A percentile compares a stretch with the other conserved stretches of the same genome.
These are phyloP conservation scores for Lipomyces yamadae DNA, from an alignment of 805 yeast genomes.

Conservation along the genomic window DNA sequence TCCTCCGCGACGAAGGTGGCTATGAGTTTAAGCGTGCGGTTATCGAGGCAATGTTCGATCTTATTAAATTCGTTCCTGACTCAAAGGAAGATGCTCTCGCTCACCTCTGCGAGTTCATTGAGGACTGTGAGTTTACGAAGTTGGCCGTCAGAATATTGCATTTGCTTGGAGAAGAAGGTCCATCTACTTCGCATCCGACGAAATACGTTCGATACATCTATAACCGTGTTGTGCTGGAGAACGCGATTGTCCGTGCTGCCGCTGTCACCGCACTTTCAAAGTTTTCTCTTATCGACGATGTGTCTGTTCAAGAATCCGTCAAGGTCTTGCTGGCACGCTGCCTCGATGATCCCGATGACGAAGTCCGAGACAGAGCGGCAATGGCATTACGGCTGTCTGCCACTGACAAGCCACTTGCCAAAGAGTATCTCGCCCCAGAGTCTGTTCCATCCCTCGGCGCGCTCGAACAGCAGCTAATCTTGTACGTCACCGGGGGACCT, in stretches of 20 bases:
- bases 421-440: constrained; percentile 65
- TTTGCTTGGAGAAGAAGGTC: constrained; percentile 92
- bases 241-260: constrained; percentile 92
- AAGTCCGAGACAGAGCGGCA: constrained; percentile 97
- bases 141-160: constrained; percentile 91
- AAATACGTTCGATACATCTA: constrained; percentile 93
- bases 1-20: constrained; percentile 90
- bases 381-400: constrained; percentile 68
- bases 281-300: constrained; percentile 80
- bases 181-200: constrained; percentile 81
- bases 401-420: constrained; percentile 47
- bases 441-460: constrained; percentile 72
- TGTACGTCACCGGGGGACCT: constrained; percentile 64
- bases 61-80: constrained; percentile 82
- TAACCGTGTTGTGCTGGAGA: constrained; percentile 94
- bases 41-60: constrained; percentile 90
- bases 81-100: constrained; percentile 83
- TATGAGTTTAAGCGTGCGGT: constrained; percentile 81
- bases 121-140: constrained; percentile 96
- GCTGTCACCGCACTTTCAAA: constrained; percentile 92
- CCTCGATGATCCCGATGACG: constrained; percentile 88
- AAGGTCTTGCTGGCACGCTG: constrained; percentile 79
- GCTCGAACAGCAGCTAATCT: constrained; percentile 76
- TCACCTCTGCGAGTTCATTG: constrained; percentile 93
- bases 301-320: constrained; percentile 67